Evolutionary conservation across 1,284 basidiomycete species (phyloP).

Genomic region (Boletellus dicymbophilus): DNA sequence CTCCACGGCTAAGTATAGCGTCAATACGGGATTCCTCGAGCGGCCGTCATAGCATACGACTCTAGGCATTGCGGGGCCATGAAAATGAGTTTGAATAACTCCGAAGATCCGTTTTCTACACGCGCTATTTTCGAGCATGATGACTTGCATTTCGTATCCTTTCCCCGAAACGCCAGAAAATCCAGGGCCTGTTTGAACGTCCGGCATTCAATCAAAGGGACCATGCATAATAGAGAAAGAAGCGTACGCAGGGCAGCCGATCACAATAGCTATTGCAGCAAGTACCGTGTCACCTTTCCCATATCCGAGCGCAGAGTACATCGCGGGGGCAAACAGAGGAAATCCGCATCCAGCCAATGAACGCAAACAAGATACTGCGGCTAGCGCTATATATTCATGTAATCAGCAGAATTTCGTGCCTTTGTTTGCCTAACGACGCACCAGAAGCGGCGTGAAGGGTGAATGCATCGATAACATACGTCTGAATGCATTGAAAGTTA

Average conservation of each 20-base stretch:
- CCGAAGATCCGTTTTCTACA: too few species aligned
- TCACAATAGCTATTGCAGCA: constrained; percentile 50
- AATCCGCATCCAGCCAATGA: constrained; percentile 67
- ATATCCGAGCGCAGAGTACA: constrained; percentile 64
- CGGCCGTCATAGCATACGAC: too few species aligned
- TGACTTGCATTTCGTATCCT: constrained; percentile 26
- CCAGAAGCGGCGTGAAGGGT: constrained; percentile 55
- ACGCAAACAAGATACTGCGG: constrained; percentile 57
- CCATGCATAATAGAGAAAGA: not conserved
- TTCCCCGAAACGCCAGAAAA: constrained; percentile 30
- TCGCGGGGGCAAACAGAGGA: constrained; percentile 65
- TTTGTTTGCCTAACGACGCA: constrained; percentile 18
- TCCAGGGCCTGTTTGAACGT: constrained; percentile 11
- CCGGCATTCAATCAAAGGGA: not conserved
- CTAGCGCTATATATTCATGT: constrained; percentile 55
- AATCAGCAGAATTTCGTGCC: not conserved
- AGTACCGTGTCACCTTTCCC: constrained; percentile 67
- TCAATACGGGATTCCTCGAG: too few species aligned
- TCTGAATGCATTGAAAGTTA: constrained; percentile 49
- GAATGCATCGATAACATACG: constrained; percentile 58
- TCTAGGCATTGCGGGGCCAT: too few species aligned
- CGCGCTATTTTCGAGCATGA: not conserved
- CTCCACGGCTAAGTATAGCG: too few species aligned
- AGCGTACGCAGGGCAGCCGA: constrained; percentile 67
- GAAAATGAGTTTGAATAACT: too few species aligned